A percentile compares a stretch with the other conserved stretches of the same genome.
Conservation (phyloP, 225 moss, liverwort and hornwort genomes). For the Pleurozium schreberi region DNA sequence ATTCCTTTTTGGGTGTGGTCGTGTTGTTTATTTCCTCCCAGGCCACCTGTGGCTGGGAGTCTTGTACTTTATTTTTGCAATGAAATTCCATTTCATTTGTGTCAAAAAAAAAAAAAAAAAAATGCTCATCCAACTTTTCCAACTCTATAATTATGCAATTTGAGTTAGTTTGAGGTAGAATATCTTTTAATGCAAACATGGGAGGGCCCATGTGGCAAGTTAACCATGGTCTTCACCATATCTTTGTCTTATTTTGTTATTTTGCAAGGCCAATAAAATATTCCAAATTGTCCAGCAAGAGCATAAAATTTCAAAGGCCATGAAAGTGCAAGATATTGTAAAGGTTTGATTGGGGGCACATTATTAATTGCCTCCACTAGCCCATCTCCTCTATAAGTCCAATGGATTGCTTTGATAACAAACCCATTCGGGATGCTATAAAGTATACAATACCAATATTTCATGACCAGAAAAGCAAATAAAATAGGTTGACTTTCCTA, state of each 20-base stretch:
- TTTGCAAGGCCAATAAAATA: background rate
- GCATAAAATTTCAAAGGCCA: rapidly evolving
- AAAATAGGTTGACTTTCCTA: background rate
- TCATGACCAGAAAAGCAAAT: background rate
- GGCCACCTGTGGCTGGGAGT: too few relatives aligned
- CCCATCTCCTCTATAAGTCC: background rate
- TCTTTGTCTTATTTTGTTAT: background rate
- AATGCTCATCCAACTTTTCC: rapidly evolving
- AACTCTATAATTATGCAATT: background rate
- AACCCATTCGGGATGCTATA: rapidly evolving
- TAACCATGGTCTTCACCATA: background rate
- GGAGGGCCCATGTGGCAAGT: background rate
- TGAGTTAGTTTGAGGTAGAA: background rate
- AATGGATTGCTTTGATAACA: background rate
- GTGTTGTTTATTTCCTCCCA: too few relatives aligned
- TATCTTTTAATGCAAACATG: background rate
- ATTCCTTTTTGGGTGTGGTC: too few relatives aligned
- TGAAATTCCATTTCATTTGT: too few relatives aligned
- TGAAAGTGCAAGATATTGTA: background rate
- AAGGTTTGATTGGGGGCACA: rapidly evolving
- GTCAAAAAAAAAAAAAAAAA: too few relatives aligned
- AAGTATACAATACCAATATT: background rate
- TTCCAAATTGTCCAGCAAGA: rapidly evolving
- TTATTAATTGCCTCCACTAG: background rate
- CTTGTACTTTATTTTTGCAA: too few relatives aligned